Conservation (phyloP, 164 flowering plant genomes). For the Houttuynia cordata region DNA sequence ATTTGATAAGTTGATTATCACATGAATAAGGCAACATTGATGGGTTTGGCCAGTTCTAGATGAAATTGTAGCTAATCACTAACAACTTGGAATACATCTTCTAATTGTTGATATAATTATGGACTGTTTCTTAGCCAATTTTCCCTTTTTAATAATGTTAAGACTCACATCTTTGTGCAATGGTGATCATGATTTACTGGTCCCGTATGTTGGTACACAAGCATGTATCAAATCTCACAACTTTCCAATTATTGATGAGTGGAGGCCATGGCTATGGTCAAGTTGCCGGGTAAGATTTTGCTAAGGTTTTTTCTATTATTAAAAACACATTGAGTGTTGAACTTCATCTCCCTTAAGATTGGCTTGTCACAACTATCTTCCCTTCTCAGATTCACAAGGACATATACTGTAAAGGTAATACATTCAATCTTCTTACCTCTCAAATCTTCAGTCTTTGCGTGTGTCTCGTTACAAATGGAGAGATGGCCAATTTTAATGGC, state of each 20-base stretch:
- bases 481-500: too few relatives aligned
- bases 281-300: conserved; percentile 34
- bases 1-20: too few relatives aligned
- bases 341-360: not conserved
- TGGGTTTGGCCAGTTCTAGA: too few relatives aligned
- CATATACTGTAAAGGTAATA: conserved; percentile 40
- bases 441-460: not conserved
- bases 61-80: too few relatives aligned
- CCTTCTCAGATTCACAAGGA: conserved; percentile 28
- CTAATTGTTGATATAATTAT: not conserved
- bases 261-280: conserved; percentile 50
- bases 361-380: not conserved
- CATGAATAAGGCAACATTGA: too few relatives aligned
- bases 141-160: not conserved
- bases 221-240: conserved; percentile 43
- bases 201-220: conserved; percentile 30
- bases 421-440: not conserved
- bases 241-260: conserved; percentile 34
- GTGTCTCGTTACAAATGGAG: not conserved
- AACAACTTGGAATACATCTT: too few relatives aligned
- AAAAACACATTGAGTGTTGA: not conserved
- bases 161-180: conserved; percentile 9
- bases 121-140: not conserved
- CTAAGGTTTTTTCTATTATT: not conserved
- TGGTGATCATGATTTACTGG: conserved; percentile 45